These are phyloP conservation scores for Candida bentonensis DNA, from an alignment of 805 yeast genomes.

Conservation along the genomic window DNA sequence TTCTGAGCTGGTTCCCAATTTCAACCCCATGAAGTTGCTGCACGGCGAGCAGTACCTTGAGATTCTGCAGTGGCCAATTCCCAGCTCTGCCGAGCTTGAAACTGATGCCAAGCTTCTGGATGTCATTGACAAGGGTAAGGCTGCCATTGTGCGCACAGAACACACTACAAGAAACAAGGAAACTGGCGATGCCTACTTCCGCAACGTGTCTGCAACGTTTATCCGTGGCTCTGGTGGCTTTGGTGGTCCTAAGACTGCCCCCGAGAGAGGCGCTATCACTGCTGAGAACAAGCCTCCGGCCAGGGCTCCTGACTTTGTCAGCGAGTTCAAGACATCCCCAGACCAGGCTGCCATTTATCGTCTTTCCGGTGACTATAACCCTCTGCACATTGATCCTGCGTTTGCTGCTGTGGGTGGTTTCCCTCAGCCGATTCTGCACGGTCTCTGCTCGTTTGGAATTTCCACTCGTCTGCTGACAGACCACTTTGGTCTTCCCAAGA, in stretches of 20 bases:
- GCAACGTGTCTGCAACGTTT: constrained; percentile 75
- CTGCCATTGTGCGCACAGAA: constrained; percentile 61
- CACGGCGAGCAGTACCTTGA: constrained; percentile 94
- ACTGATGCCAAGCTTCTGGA: constrained; percentile 59
- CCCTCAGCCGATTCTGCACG: constrained; percentile 80
- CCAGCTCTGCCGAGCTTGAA: constrained; percentile 48
- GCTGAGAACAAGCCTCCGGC: constrained; percentile 49
- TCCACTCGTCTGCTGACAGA: constrained; percentile 63
- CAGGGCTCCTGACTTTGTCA: constrained; percentile 51
- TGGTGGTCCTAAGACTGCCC: constrained; percentile 36
- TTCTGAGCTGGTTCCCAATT: constrained; percentile 53
- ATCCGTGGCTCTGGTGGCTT: constrained; percentile 55
- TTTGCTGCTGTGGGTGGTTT: constrained; percentile 84
- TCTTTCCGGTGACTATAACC: constrained; percentile 87
- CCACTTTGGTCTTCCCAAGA: constrained; percentile 66
- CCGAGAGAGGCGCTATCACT: constrained; percentile 47
- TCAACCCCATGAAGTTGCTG: constrained; percentile 75
- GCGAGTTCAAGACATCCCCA: constrained; percentile 39
- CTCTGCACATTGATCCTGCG: constrained; percentile 85
- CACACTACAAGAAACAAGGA: constrained; percentile 58
- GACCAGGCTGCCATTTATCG: constrained; percentile 87
- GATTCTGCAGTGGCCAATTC: constrained; percentile 62
- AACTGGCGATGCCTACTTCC: constrained; percentile 57
- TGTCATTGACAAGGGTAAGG: constrained; percentile 71
- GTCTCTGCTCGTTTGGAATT: constrained; percentile 78